Evolutionary conservation across 2,329 filamentous ascomycete species (phyloP).

Genomic region (Cladosporium sp.): DNA sequence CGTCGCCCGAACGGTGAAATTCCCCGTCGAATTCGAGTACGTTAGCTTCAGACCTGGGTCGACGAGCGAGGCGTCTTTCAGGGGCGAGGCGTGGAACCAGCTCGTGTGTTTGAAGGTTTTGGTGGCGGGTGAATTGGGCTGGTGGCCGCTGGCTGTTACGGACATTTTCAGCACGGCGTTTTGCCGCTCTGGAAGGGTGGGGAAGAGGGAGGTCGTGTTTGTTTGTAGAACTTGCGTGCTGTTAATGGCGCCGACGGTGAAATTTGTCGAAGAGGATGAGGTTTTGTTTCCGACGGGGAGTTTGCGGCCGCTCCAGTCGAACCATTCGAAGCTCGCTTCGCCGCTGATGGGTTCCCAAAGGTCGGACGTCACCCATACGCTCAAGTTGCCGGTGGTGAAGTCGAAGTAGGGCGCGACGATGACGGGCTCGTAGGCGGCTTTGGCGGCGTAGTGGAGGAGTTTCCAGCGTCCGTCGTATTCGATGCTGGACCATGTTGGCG

Average conservation of each 20-base stretch:
- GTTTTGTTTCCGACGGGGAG: slow-evolving; percentile 34
- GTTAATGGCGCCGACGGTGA: slow-evolving; percentile 50
- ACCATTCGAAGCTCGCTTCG: slow-evolving; percentile 48
- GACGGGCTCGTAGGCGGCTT: slow-evolving; percentile 55
- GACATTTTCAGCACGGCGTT: slow-evolving; percentile 44
- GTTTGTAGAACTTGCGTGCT: slow-evolving; percentile 44
- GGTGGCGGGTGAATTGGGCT: slow-evolving; percentile 43
- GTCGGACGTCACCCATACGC: slow-evolving; percentile 55
- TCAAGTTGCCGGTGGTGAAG: slow-evolving; percentile 45
- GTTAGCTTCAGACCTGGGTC: slow-evolving; percentile 46
- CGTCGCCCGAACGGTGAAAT: slow-evolving; percentile 47
- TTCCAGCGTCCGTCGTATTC: slow-evolving; percentile 63
- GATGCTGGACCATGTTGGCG: slow-evolving; percentile 60
- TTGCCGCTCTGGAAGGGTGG: slow-evolving; percentile 31
- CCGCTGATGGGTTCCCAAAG: slow-evolving; percentile 50
- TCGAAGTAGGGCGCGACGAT: slow-evolving; percentile 58
- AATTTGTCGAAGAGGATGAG: slow-evolving; percentile 32
- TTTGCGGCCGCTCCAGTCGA: slow-evolving; percentile 45
- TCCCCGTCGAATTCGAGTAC: slow-evolving; percentile 28
- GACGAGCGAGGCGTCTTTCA: slow-evolving; percentile 43
- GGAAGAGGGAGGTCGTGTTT: slow-evolving; percentile 29
- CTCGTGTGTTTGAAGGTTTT: slow-evolving; percentile 47
- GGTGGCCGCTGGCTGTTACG: slow-evolving; percentile 41
- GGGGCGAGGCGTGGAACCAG: slow-evolving; percentile 46
- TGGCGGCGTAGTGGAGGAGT: slow-evolving; percentile 55